phyloP scores from a whole-genome alignment of 768 basidiomycete genomes.

The Rhodotorula babjevae region DNA sequence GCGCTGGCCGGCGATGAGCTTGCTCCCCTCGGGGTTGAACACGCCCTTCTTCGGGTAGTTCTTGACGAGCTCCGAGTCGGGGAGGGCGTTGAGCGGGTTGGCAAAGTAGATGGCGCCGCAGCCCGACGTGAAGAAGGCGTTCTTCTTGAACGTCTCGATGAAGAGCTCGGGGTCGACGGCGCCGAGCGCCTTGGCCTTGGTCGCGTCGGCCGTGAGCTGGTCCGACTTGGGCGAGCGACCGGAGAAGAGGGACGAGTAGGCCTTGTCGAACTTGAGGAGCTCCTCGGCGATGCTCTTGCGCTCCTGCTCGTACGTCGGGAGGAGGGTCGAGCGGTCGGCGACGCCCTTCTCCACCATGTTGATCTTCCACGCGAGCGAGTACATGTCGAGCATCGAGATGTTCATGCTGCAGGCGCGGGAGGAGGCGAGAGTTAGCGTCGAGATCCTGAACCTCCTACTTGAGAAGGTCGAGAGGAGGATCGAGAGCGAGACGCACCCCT shows the following conservation, averaged over 20 bases:
- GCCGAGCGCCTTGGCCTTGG: conserved; percentile 30
- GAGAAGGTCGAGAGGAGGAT: neutral
- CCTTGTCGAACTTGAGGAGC: conserved; percentile 42
- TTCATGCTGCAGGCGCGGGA: conserved; percentile 32
- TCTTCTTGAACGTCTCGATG: conserved; percentile 44
- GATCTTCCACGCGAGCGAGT: conserved; percentile 43
- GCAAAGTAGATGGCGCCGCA: conserved; percentile 43
- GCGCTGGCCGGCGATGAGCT: conserved; percentile 38
- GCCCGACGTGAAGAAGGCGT: conserved; percentile 43
- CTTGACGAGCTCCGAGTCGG: conserved; percentile 39
- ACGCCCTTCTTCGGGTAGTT: conserved; percentile 34
- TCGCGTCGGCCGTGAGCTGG: conserved; percentile 35
- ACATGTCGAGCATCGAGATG: conserved; percentile 44
- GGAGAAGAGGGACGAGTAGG: conserved; percentile 43
- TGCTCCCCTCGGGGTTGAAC: conserved; percentile 42
- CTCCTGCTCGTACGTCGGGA: conserved; percentile 43
- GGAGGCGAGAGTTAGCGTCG: neutral
- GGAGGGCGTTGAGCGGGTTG: conserved; percentile 41
- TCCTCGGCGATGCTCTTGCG: conserved; percentile 41
- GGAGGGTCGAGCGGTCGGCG: conserved; percentile 36
- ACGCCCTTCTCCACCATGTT: conserved; percentile 45
- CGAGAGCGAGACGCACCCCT: conserved; percentile 10
- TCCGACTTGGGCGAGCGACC: conserved; percentile 38
- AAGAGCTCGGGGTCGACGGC: conserved; percentile 43
- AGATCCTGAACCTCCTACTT: neutral